phyloP scores from a whole-genome alignment of 78 protist species.

The Protostelium mycophagum region DNA sequence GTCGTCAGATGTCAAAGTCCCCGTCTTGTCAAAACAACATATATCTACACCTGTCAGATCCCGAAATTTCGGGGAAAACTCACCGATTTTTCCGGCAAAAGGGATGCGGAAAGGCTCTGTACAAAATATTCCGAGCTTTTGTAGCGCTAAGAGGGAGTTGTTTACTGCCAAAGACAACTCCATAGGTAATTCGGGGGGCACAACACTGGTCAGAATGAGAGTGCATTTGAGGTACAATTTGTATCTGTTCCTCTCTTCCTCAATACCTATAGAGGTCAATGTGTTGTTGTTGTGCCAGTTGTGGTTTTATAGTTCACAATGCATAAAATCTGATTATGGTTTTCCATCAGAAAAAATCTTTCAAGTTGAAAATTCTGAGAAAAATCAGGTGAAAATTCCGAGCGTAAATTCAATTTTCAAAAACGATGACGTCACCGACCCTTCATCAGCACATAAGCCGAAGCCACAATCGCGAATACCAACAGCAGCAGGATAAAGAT shows the following conservation, averaged over 20 bases:
- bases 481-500: slow-evolving; percentile 85
- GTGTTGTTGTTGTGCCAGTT: not conserved
- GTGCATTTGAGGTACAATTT: slow-evolving; percentile 87
- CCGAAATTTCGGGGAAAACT: not conserved
- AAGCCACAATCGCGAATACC: slow-evolving; percentile 84
- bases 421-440: not conserved
- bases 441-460: slow-evolving; percentile 72
- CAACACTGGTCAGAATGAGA: slow-evolving; percentile 92
- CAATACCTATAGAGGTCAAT: slow-evolving; percentile 24
- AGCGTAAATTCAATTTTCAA: not conserved
- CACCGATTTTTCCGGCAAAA: slow-evolving; percentile 88
- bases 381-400: no score
- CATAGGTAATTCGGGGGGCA: slow-evolving; percentile 99
- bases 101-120: slow-evolving; percentile 99
- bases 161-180: slow-evolving; percentile 94
- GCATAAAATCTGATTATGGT: no score
- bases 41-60: slow-evolving; percentile 15
- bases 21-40: slow-evolving; percentile 99
- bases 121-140: slow-evolving; percentile 87
- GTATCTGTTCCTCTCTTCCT: slow-evolving; percentile 46
- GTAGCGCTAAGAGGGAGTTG: slow-evolving; percentile 59
- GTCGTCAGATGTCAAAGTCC: slow-evolving; percentile 94
- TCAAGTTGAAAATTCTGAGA: no score
- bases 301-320: not conserved
- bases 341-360: no score